Evolutionary conservation across 2,329 filamentous ascomycete genomes (phyloP).

Genomic region (Clonostachys rhizophaga): DNA sequence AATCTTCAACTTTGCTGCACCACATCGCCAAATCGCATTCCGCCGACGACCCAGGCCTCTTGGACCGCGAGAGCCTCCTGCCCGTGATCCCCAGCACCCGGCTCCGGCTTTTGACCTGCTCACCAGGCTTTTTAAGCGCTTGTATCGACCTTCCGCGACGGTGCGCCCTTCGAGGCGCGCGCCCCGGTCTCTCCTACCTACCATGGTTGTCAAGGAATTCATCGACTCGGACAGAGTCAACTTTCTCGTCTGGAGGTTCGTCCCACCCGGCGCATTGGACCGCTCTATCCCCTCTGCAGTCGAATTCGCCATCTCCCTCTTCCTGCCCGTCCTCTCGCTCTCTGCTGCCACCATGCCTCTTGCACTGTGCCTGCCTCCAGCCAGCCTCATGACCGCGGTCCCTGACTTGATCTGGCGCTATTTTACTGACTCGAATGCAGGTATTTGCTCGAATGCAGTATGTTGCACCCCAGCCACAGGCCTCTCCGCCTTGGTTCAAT

Average conservation of each 20-base stretch:
- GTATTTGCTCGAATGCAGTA: slow-evolving; percentile 60
- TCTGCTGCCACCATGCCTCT: neutral
- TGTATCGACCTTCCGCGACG: neutral
- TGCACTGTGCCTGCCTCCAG: neutral
- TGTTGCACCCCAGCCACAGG: slow-evolving; percentile 21
- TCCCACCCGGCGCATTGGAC: slow-evolving; percentile 20
- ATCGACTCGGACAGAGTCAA: slow-evolving; percentile 65
- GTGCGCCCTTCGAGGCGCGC: slow-evolving; percentile 2
- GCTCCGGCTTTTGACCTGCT: neutral
- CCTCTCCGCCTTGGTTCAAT: neutral
- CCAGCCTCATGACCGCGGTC: neutral
- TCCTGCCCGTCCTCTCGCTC: neutral
- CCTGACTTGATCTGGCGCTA: neutral
- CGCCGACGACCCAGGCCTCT: neutral
- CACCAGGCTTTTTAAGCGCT: neutral
- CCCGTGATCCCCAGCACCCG: no score
- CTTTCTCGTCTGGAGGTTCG: slow-evolving; percentile 68
- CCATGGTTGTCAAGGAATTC: slow-evolving; percentile 53
- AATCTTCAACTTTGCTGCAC: neutral
- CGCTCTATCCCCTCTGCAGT: neutral
- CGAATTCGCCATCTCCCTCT: neutral
- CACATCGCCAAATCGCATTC: no score
- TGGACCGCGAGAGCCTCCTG: neutral
- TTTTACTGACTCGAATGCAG: slow-evolving; percentile 21
- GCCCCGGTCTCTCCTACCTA: slow-evolving; percentile 1